A percentile compares a stretch with the other conserved stretches of the same genome.
These are phyloP conservation scores for Aspergillus hancockii DNA, from an alignment of 495 filamentous ascomycete species.

Conservation along the genomic window DNA sequence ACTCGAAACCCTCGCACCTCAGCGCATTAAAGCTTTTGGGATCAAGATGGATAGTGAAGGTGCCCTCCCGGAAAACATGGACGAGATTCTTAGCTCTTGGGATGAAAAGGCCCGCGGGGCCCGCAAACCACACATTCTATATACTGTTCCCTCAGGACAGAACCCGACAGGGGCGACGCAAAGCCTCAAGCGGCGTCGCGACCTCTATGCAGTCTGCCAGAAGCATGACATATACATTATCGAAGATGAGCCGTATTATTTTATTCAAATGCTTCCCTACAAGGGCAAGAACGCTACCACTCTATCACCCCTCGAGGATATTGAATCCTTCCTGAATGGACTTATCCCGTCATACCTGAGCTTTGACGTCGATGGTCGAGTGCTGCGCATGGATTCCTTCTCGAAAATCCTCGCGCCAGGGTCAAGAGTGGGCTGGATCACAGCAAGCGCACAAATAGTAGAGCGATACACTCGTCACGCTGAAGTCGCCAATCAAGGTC, in stretches of 20 bases:
- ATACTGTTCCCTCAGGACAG: conserved; percentile 66
- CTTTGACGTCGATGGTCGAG: conserved; percentile 55
- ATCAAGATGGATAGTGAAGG: conserved; percentile 70
- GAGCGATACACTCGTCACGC: conserved; percentile 66
- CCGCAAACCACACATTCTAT: conserved; percentile 67
- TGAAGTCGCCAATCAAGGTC: conserved; percentile 73
- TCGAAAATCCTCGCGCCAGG: conserved; percentile 58
- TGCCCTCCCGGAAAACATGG: conserved; percentile 66
- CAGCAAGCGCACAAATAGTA: conserved; percentile 64
- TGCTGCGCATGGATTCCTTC: conserved; percentile 60
- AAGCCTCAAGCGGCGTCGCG: conserved; percentile 59
- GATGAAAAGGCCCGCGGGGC: conserved; percentile 54
- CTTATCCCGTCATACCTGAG: conserved; percentile 48
- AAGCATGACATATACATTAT: conserved; percentile 86
- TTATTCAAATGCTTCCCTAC: conserved; percentile 81
- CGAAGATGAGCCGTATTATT: conserved; percentile 98
- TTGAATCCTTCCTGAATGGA: conserved; percentile 36
- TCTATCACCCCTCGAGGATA: conserved; percentile 34
- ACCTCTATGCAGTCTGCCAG: conserved; percentile 73
- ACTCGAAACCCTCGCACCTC: conserved; percentile 64
- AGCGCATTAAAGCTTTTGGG: neutral
- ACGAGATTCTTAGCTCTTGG: conserved; percentile 69
- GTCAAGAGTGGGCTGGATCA: conserved; percentile 54
- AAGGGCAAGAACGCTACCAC: conserved; percentile 34
- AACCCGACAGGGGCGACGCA: conserved; percentile 93